phyloP scores from a whole-genome alignment of 2,329 filamentous ascomycete genomes.

The Colletotrichum nymphaeae region DNA sequence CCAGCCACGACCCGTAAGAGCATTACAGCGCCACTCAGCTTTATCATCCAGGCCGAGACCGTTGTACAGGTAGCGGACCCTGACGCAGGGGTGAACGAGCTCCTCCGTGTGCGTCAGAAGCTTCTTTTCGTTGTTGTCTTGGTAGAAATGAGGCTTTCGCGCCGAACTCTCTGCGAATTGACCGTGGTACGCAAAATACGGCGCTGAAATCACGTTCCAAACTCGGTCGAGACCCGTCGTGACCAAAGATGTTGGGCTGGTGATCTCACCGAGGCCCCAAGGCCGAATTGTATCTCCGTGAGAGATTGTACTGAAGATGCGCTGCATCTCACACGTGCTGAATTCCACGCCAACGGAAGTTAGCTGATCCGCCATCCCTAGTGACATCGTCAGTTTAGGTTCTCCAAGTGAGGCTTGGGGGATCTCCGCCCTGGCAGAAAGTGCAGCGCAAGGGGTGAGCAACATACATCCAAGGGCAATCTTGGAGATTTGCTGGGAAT shows the following conservation, averaged over 20 bases:
- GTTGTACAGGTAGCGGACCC: constrained; percentile 44
- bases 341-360: constrained; percentile 40
- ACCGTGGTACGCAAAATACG: not conserved
- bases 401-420: not conserved
- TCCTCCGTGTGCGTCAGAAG: constrained; percentile 38
- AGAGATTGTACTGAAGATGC: constrained; percentile 35
- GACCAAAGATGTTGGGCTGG: constrained; percentile 23
- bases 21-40: constrained; percentile 38
- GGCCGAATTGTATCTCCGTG: constrained; percentile 21
- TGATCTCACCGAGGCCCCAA: constrained; percentile 38
- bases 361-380: constrained; percentile 40
- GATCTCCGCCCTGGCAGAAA: not conserved
- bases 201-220: not conserved
- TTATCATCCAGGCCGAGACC: constrained; percentile 44
- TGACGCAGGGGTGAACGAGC: constrained; percentile 45
- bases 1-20: constrained; percentile 32
- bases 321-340: constrained; percentile 37
- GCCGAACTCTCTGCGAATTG: constrained; percentile 8
- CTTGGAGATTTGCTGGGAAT: constrained; percentile 40
- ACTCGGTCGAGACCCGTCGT: constrained; percentile 25
- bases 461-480: constrained; percentile 39
- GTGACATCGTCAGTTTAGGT: accelerated
- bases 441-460: not conserved
- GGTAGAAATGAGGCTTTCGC: constrained; percentile 41
- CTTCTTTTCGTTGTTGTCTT: constrained; percentile 21